Conservation (phyloP, 148 eudicot genomes). For the Polygonum aviculare region DNA sequence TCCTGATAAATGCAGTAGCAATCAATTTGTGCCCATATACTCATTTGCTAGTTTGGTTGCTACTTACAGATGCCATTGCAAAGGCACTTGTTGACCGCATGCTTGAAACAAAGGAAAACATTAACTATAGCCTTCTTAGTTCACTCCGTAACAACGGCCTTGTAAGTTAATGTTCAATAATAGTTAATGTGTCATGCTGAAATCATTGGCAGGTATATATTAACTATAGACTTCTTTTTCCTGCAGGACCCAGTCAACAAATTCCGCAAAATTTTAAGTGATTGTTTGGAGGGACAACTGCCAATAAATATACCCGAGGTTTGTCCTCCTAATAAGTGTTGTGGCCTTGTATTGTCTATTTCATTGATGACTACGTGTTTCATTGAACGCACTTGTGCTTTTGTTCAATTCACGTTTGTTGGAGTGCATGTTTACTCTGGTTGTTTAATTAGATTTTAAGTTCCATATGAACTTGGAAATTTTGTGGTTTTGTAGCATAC, state of each 20-base stretch:
- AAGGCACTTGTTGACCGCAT: slow-evolving; percentile 50
- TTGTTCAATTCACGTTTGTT: background rate
- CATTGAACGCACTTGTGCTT: background rate
- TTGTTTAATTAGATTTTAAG: background rate
- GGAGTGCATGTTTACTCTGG: background rate
- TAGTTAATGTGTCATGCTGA: background rate
- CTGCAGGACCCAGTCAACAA: slow-evolving; percentile 41
- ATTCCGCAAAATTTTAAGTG: slow-evolving; percentile 41
- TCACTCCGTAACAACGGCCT: slow-evolving; percentile 35
- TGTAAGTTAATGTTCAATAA: slow-evolving; percentile 28
- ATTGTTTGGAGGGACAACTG: slow-evolving; percentile 47
- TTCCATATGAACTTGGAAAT: background rate
- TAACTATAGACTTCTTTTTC: background rate
- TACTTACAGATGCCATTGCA: slow-evolving; percentile 45
- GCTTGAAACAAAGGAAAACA: slow-evolving; percentile 77
- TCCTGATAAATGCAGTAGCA: background rate
- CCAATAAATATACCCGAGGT: slow-evolving; percentile 44
- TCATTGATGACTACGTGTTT: background rate
- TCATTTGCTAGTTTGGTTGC: background rate
- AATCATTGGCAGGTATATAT: background rate
- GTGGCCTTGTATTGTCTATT: background rate
- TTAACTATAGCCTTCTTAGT: slow-evolving; percentile 38
- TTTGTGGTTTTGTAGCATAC: background rate
- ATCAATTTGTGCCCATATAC: background rate
- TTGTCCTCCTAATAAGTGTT: background rate